Evolutionary conservation across 192 early-diverging fungal species (phyloP).

Genomic region (Thoreauomyces humboldtii): DNA sequence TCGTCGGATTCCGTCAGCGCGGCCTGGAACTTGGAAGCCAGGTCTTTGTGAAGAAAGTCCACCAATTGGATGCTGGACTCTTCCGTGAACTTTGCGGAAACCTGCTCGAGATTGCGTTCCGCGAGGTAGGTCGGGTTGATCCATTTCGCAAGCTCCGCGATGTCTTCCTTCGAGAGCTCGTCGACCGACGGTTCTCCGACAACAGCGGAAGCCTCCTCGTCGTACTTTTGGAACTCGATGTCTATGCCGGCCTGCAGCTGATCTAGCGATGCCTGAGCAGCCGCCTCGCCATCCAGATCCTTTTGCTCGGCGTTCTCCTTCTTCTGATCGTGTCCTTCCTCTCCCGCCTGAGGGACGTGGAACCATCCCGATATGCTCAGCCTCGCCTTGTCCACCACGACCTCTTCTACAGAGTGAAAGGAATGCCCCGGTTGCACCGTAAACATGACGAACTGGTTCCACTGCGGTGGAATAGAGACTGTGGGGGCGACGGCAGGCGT

Average conservation of each 20-base stretch:
- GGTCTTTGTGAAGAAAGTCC: slow-evolving; percentile 54
- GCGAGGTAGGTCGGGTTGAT: slow-evolving; percentile 69
- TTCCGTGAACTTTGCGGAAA: slow-evolving; percentile 63
- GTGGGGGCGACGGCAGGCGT: slow-evolving; percentile 64
- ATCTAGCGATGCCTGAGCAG: slow-evolving; percentile 54
- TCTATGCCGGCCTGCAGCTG: slow-evolving; percentile 35
- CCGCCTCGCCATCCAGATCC: too few species aligned
- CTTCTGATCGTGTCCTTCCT: slow-evolving; percentile 56
- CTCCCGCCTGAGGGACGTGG: slow-evolving; percentile 70
- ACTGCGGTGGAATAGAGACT: slow-evolving; percentile 53
- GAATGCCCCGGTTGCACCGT: slow-evolving; percentile 75
- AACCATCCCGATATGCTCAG: slow-evolving; percentile 77
- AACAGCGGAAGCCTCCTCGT: slow-evolving; percentile 10
- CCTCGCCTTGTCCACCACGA: slow-evolving; percentile 53
- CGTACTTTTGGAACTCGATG: slow-evolving; percentile 25
- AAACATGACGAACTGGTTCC: slow-evolving; percentile 80
- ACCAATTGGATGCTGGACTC: slow-evolving; percentile 66
- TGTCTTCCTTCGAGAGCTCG: slow-evolving; percentile 46
- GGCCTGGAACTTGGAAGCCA: slow-evolving; percentile 35
- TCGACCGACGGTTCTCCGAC: slow-evolving; percentile 5
- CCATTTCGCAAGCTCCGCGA: slow-evolving; percentile 45
- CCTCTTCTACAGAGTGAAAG: slow-evolving; percentile 80
- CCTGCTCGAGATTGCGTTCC: slow-evolving; percentile 42
- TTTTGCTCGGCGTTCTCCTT: slow-evolving; percentile 39
- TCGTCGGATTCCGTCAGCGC: slow-evolving; percentile 43